A percentile compares a stretch with the other conserved stretches of the same genome.
Conservation (phyloP, 1,284 basidiomycete genomes). For the Schizophyllum amplum region DNA sequence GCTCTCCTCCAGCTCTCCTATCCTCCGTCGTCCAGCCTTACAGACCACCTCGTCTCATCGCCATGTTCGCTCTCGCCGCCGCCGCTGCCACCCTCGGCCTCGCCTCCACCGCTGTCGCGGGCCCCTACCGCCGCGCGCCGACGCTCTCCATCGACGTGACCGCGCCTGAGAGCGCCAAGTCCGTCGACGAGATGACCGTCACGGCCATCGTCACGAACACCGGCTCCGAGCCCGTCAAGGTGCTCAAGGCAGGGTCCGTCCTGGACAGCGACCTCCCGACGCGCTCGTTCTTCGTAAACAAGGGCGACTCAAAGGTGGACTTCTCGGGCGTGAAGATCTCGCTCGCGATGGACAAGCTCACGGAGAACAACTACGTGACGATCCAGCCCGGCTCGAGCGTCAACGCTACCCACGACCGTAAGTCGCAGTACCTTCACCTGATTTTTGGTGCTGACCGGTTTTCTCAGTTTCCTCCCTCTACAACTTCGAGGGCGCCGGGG, state of each 20-base stretch:
- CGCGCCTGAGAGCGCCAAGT: conserved; percentile 22
- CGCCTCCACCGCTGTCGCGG: conserved; percentile 21
- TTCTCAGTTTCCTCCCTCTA: conserved; percentile 24
- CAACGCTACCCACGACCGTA: conserved; percentile 30
- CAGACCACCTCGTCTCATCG: not conserved
- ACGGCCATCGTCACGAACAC: conserved; percentile 31
- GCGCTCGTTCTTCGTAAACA: conserved; percentile 34
- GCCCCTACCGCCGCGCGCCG: conserved; percentile 22
- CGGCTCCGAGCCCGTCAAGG: conserved; percentile 28
- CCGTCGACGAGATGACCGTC: conserved; percentile 31
- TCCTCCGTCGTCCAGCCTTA: not conserved
- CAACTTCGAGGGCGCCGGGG: conserved; percentile 26
- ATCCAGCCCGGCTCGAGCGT: conserved; percentile 32
- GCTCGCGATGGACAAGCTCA: conserved; percentile 15
- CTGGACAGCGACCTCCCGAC: conserved; percentile 34
- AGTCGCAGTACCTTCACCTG: not conserved
- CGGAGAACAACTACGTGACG: conserved; percentile 30
- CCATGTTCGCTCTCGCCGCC: not conserved
- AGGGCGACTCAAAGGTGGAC: conserved; percentile 26
- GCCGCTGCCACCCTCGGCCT: not conserved
- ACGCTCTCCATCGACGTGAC: conserved; percentile 24
- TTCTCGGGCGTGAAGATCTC: conserved; percentile 37
- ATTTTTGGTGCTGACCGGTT: not conserved
- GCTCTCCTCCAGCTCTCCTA: not conserved
- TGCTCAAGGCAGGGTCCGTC: conserved; percentile 35